A percentile compares a stretch with the other conserved stretches of the same genome.
These are phyloP conservation scores for Dioscorea cayenensis DNA, from an alignment of 116 monocot genomes.

Conservation along the genomic window DNA sequence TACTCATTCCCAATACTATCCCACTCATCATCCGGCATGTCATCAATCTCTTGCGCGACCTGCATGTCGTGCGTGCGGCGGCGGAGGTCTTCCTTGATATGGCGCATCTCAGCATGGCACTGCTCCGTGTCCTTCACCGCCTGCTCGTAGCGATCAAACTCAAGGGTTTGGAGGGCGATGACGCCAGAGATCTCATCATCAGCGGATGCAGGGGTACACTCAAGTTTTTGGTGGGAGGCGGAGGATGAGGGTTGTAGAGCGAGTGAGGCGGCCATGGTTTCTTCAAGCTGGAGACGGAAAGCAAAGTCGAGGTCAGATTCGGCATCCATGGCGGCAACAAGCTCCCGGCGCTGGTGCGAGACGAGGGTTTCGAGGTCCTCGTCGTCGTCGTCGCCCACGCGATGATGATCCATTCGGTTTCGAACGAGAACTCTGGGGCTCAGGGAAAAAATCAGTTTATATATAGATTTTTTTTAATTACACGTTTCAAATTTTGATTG, in stretches of 20 bases:
- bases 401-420: no score
- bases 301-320: conserved; percentile 74
- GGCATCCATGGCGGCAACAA: conserved; percentile 34
- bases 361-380: conserved; percentile 31
- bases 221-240: not conserved
- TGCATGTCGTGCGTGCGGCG: conserved; percentile 47
- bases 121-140: conserved; percentile 32
- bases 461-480: no score
- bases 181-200: not conserved
- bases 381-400: not conserved
- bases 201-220: not conserved
- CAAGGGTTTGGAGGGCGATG: conserved; percentile 38
- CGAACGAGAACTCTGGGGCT: no score
- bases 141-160: conserved; percentile 43
- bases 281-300: conserved; percentile 65
- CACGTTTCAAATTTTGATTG: no score
- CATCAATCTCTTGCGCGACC: conserved; percentile 58
- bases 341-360: conserved; percentile 23
- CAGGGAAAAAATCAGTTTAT: no score
- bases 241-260: conserved; percentile 10
- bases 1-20: conserved; percentile 51
- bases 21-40: conserved; percentile 63
- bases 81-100: conserved; percentile 26
- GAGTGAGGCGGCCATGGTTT: conserved; percentile 65
- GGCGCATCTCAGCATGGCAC: conserved; percentile 29